Evolutionary conservation across 1,284 basidiomycete species (phyloP).

Genomic region (Austroboletus novae-zelandiae): DNA sequence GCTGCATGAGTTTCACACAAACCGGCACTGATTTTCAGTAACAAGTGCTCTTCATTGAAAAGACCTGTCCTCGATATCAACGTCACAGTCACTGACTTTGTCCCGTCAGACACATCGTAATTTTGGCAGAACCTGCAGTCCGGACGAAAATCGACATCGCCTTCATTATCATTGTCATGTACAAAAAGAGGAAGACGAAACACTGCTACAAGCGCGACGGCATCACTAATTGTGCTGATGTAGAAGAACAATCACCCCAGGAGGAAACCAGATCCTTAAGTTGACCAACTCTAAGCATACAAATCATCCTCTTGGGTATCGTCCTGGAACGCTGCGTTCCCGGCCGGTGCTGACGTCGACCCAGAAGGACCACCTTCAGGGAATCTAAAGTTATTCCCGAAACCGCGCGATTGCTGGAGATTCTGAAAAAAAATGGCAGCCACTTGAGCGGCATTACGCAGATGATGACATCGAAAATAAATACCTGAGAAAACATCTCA

Average conservation of each 20-base stretch:
- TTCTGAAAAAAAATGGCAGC: conserved; percentile 48
- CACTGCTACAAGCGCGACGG: background rate
- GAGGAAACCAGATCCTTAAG: background rate
- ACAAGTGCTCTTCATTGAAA: no score
- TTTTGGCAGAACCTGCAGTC: no score
- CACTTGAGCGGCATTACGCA: conserved; percentile 58
- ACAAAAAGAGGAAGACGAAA: background rate
- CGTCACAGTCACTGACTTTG: no score
- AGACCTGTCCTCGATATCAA: no score
- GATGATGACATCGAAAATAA: conserved; percentile 41
- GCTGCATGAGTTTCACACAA: no score
- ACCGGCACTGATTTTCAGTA: no score
- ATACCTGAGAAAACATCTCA: conserved; percentile 50
- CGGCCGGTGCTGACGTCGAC: conserved; percentile 47
- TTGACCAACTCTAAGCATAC: conserved; percentile 62
- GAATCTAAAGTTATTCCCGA: conserved; percentile 95
- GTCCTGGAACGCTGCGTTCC: conserved; percentile 80
- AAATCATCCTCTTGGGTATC: conserved; percentile 85
- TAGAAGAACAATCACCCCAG: background rate
- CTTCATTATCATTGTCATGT: background rate
- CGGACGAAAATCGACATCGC: background rate
- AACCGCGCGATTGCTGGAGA: conserved; percentile 83
- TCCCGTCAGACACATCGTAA: no score
- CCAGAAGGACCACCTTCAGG: conserved; percentile 69
- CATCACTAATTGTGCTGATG: background rate